Evolutionary conservation across 2,329 filamentous ascomycete species (phyloP).

Genomic region (Scedosporium minutisporum): DNA sequence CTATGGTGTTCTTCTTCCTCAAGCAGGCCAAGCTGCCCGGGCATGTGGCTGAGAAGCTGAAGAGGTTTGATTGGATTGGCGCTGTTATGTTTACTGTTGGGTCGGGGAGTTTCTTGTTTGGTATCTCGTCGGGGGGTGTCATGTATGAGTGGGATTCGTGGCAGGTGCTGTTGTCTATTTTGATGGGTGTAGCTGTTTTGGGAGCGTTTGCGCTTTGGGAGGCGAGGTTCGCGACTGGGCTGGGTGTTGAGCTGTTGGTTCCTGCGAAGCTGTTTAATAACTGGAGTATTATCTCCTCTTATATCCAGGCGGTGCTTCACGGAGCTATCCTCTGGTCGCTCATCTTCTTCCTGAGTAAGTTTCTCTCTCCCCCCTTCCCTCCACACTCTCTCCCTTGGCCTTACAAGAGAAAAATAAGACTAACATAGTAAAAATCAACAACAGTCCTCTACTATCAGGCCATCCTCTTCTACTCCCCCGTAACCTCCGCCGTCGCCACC

Average conservation of each 20-base stretch:
- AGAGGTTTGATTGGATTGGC: slow-evolving; percentile 51
- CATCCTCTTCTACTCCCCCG: slow-evolving; percentile 42
- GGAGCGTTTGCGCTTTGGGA: slow-evolving; percentile 46
- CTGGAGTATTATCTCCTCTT: slow-evolving; percentile 38
- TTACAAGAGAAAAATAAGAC: not conserved
- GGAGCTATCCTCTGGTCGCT: slow-evolving; percentile 45
- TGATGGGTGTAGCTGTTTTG: slow-evolving; percentile 43
- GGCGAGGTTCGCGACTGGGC: slow-evolving; percentile 28
- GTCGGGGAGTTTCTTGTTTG: slow-evolving; percentile 38
- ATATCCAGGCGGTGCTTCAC: slow-evolving; percentile 44
- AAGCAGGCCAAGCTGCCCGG: slow-evolving; percentile 14
- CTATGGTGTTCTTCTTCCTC: slow-evolving; percentile 17
- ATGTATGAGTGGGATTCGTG: slow-evolving; percentile 56
- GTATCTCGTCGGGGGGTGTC: slow-evolving; percentile 45
- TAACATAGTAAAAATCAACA: slow-evolving; percentile 21
- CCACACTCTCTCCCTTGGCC: not conserved
- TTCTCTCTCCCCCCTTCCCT: not conserved
- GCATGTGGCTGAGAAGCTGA: slow-evolving; percentile 11
- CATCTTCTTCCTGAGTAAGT: slow-evolving; percentile 42
- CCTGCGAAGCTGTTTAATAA: slow-evolving; percentile 34
- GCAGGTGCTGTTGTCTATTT: slow-evolving; percentile 51
- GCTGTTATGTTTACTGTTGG: slow-evolving; percentile 50
- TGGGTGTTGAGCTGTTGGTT: slow-evolving; percentile 34
- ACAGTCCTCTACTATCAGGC: slow-evolving; percentile 34
- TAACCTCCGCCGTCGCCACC: slow-evolving; percentile 44